Conservation (phyloP, 2,329 filamentous ascomycete species). For the Claviceps sp. region DNA sequence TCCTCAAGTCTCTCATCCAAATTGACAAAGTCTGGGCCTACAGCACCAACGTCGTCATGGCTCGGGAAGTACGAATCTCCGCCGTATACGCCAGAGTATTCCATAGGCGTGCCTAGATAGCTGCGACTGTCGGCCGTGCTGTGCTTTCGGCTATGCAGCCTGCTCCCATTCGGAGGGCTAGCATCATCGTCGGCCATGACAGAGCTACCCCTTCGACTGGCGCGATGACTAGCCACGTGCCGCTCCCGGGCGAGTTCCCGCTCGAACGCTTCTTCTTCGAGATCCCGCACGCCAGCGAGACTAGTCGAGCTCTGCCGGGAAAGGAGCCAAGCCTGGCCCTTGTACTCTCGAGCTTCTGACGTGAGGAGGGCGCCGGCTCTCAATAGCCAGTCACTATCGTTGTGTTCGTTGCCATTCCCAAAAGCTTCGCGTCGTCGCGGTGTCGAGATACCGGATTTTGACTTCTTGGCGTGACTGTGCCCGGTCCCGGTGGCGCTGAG, state of each 20-base stretch:
- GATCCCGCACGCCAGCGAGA: slow-evolving; percentile 36
- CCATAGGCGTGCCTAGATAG: slow-evolving; percentile 31
- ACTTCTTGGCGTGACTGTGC: slow-evolving; percentile 5
- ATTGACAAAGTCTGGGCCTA: slow-evolving; percentile 50
- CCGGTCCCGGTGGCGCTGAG: slow-evolving; percentile 19
- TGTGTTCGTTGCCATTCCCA: slow-evolving; percentile 20
- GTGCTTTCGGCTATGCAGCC: slow-evolving; percentile 29
- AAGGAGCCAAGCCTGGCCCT: slow-evolving; percentile 57
- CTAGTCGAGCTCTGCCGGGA: slow-evolving; percentile 52
- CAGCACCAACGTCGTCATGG: slow-evolving; percentile 23
- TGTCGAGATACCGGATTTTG: slow-evolving; percentile 19
- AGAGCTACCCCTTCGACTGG: slow-evolving; percentile 34
- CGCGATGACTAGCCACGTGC: slow-evolving; percentile 32
- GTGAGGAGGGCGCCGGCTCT: slow-evolving; percentile 49
- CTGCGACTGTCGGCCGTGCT: slow-evolving; percentile 22
- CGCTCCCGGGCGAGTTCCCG: slow-evolving; percentile 37
- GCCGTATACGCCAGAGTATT: slow-evolving; percentile 20
- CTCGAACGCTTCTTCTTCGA: slow-evolving; percentile 40
- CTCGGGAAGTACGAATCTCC: slow-evolving; percentile 31
- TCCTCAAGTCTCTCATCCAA: slow-evolving; percentile 46
- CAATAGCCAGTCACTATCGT: slow-evolving; percentile 51
- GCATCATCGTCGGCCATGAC: slow-evolving; percentile 24
- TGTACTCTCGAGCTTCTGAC: slow-evolving; percentile 49
- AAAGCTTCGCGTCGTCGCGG: slow-evolving; percentile 20
- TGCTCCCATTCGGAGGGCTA: slow-evolving; percentile 26